phyloP scores from a whole-genome alignment of 148 eudicot species.

The Fallopia convolvulus region DNA sequence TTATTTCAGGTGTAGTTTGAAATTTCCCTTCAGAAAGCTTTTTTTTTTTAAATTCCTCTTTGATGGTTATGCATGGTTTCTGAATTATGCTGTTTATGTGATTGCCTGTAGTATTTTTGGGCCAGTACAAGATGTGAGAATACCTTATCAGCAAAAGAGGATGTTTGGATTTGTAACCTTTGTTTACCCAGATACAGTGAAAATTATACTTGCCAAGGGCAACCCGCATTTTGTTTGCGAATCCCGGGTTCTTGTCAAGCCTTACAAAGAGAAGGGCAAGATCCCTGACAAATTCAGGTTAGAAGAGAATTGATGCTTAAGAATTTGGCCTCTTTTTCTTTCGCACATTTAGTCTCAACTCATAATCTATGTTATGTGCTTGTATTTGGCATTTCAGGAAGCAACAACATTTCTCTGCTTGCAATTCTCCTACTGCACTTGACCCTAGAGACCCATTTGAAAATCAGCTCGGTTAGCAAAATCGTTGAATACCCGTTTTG shows the following conservation, averaged over 20 bases:
- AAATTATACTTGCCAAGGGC: constrained; percentile 80
- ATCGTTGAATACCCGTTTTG: neutral
- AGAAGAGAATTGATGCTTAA: neutral
- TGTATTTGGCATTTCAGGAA: constrained; percentile 36
- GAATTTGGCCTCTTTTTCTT: neutral
- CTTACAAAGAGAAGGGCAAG: constrained; percentile 91
- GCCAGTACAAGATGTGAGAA: constrained; percentile 94
- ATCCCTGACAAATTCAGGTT: constrained; percentile 68
- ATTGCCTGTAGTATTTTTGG: constrained; percentile 49
- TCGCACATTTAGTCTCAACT: neutral
- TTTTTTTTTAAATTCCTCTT: neutral
- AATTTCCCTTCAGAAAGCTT: neutral
- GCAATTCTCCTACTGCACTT: constrained; percentile 55
- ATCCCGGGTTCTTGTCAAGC: constrained; percentile 90
- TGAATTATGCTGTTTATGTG: constrained; percentile 16
- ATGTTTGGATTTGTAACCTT: constrained; percentile 97
- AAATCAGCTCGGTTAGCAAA: constrained; percentile 5
- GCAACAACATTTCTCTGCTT: constrained; percentile 33
- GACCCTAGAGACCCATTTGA: constrained; percentile 14
- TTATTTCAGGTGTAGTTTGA: constrained; percentile 56
- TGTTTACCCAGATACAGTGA: constrained; percentile 78
- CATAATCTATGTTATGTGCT: neutral
- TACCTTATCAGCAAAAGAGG: constrained; percentile 93
- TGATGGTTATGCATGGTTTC: neutral
- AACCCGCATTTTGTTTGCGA: constrained; percentile 94